Conservation (phyloP, 169 alveolate genomes). For the Perkinsus chesapeaki region DNA sequence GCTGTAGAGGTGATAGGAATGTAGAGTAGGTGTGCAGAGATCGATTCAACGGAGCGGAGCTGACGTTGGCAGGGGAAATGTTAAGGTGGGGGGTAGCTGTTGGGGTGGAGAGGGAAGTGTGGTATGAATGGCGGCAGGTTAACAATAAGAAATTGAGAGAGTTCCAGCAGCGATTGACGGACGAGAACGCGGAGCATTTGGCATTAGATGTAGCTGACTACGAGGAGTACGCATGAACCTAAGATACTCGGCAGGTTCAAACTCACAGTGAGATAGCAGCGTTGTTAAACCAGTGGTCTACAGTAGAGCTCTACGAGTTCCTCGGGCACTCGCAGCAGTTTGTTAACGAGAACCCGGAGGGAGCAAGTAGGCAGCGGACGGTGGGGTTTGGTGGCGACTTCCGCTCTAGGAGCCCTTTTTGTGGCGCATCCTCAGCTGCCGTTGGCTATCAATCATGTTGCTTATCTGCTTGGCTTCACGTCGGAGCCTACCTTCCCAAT, state of each 20-base stretch:
- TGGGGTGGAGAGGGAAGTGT: background rate
- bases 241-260: background rate
- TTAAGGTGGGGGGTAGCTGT: background rate
- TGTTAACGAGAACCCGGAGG: background rate
- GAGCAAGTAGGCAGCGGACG: background rate
- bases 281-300: background rate
- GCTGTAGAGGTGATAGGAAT: background rate
- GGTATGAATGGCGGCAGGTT: background rate
- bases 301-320: background rate
- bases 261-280: background rate
- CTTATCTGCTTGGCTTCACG: background rate
- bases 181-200: background rate
- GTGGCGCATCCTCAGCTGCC: slow-evolving; percentile 2
- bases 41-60: background rate
- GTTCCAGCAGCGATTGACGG: background rate
- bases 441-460: background rate
- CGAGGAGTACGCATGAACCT: background rate
- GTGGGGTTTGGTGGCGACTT: background rate
- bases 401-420: background rate
- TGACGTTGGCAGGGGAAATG: background rate
- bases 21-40: background rate
- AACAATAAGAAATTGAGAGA: background rate
- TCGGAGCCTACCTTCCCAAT: slow-evolving; percentile 1
- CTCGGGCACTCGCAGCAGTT: background rate
- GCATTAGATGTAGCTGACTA: background rate